Evolutionary conservation across 441 rosid species (phyloP), one percentile per base, ranked within the genome.

Genomic region (Breynia disticha): DNA sequence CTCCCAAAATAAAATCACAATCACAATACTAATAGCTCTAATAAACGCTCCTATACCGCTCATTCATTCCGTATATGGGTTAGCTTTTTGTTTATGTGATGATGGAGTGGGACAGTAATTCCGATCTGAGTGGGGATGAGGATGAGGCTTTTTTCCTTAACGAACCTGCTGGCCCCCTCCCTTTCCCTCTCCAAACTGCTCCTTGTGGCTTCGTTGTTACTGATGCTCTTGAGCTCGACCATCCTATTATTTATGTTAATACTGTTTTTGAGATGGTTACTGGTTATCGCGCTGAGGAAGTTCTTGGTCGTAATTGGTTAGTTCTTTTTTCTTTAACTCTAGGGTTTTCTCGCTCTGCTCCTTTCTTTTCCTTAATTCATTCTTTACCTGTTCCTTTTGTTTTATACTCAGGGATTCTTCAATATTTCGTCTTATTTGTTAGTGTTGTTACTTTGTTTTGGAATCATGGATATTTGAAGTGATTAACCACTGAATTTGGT

Each of bases 61-160:
- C n/a, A n/a, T n/a, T n/a, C n/a, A n/a, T n/a, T n/a, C n/a, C n/a
- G n/a, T n/a, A n/a, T n/a, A n/a, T n/a, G n/a, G n/a, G n/a, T n/a
- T n/a, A n/a, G n/a, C n/a, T 37, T 37, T 37, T 37, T 37, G 41
- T 37, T 6, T 37, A 5, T 37, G 41, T 37, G 6, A 11, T 5
- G 57, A 83, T 90, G 96, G 98, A 90, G 95, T 91, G 96, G 98
- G 98, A 91, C 65, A 91, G 96, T 60, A 71, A 73, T 72, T 84
- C 96, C 70, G 98, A 84, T 79, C 85, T 86, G 58, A 86, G 90
- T 63, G 79, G 72, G 16, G 82, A 78, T 19, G 84, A 78, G 21
- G 94, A 81, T 5, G 80, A 72, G 48, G 83, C 72, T 38, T 81
- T 80, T 66, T 13, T 50, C 59, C 56, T 76, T 17, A 75, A 69